These are phyloP conservation scores for Vitis riparia DNA, from an alignment of 164 flowering plant species.

Conservation along the genomic window DNA sequence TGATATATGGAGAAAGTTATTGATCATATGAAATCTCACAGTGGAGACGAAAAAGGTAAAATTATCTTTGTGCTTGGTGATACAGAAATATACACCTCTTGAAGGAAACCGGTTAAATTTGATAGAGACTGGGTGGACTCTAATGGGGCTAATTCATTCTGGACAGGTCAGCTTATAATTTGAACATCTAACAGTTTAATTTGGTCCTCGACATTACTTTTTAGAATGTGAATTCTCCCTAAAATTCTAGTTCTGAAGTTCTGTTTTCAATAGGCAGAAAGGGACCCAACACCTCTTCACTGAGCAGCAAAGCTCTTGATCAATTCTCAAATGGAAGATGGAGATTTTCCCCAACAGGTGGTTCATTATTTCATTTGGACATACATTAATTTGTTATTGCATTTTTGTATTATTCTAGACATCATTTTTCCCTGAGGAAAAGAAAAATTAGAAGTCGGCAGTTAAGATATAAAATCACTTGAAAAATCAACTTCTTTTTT, in stretches of 20 bases:
- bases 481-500: too few relatives aligned
- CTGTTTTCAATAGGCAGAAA: conserved; percentile 27
- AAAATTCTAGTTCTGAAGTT: too few relatives aligned
- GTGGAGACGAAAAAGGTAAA: too few relatives aligned
- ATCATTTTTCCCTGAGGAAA: too few relatives aligned
- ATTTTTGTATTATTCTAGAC: too few relatives aligned
- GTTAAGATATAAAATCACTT: too few relatives aligned
- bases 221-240: too few relatives aligned
- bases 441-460: too few relatives aligned
- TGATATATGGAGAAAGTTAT: too few relatives aligned
- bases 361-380: not conserved
- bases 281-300: conserved; percentile 47
- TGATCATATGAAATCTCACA: too few relatives aligned
- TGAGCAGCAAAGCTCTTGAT: conserved; percentile 42
- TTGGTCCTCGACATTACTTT: not conserved
- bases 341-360: conserved; percentile 55
- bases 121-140: conserved; percentile 53
- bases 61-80: not conserved
- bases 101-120: conserved; percentile 42
- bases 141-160: conserved; percentile 45
- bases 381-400: too few relatives aligned
- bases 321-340: conserved; percentile 47
- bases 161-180: conserved; percentile 41
- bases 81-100: conserved; percentile 32
- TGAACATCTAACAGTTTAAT: too few relatives aligned